Conservation (phyloP, 345 rosid species). For the Limnanthes douglasii region DNA sequence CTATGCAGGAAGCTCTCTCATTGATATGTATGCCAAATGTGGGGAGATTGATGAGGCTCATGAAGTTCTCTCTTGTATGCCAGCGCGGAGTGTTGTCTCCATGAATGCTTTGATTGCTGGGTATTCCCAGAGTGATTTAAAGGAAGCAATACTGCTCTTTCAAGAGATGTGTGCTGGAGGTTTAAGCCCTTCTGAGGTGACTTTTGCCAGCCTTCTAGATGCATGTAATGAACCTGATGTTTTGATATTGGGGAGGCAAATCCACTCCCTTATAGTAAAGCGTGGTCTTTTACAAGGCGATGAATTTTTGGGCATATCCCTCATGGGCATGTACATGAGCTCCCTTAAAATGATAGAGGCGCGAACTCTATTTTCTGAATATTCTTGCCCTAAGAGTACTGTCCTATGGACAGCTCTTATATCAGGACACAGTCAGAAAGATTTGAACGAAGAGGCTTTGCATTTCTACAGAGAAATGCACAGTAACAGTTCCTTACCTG, state of each 20-base stretch:
- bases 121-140: slow-evolving; percentile 36
- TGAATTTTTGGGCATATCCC: slow-evolving; percentile 63
- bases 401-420: slow-evolving; percentile 77
- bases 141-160: slow-evolving; percentile 39
- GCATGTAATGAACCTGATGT: slow-evolving; percentile 46
- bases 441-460: slow-evolving; percentile 54
- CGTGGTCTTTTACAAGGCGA: slow-evolving; percentile 37
- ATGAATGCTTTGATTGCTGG: slow-evolving; percentile 83
- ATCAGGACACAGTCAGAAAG: slow-evolving; percentile 64
- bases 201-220: slow-evolving; percentile 70
- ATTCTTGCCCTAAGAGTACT: slow-evolving; percentile 38
- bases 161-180: slow-evolving; percentile 43
- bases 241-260: slow-evolving; percentile 40
- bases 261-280: slow-evolving; percentile 52
- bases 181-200: slow-evolving; percentile 51
- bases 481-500: slow-evolving; percentile 35
- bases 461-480: slow-evolving; percentile 52
- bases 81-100: slow-evolving; percentile 49
- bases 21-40: slow-evolving; percentile 81
- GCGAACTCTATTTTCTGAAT: slow-evolving; percentile 41
- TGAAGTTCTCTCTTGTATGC: slow-evolving; percentile 35
- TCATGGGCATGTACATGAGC: slow-evolving; percentile 67
- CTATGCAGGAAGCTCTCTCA: slow-evolving; percentile 74
- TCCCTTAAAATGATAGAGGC: slow-evolving; percentile 38
- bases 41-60: slow-evolving; percentile 31